Percentiles rank a stretch among this genome's conserved stretches.
These are phyloP conservation scores for Arthroderma sp. DNA, from an alignment of 2,329 filamentous ascomycete genomes.

Conservation along the genomic window DNA sequence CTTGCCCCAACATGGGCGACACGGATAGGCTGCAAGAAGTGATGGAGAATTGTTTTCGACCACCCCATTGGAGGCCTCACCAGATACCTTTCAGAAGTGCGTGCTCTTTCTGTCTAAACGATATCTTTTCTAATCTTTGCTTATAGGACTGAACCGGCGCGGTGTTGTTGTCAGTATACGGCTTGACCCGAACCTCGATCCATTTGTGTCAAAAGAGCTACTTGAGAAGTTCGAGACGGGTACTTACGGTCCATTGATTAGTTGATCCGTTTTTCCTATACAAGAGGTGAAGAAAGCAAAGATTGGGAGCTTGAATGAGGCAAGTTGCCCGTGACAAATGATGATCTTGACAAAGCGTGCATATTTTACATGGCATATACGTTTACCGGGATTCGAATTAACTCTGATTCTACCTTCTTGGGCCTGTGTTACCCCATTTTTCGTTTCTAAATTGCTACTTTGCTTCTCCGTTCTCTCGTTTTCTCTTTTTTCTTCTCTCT, in stretches of 20 bases:
- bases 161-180: conserved; percentile 9
- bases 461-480: neutral
- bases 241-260: conserved; percentile 6
- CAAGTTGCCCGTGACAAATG: too few relatives aligned
- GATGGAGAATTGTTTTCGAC: conserved; percentile 9
- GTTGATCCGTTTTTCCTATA: too few relatives aligned
- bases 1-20: conserved; percentile 3
- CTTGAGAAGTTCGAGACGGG: conserved; percentile 5
- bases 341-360: too few relatives aligned
- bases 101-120: neutral
- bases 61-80: conserved; percentile 11
- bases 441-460: too few relatives aligned
- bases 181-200: conserved; percentile 2
- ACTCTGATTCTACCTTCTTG: too few relatives aligned
- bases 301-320: too few relatives aligned
- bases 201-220: neutral
- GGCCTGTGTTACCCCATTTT: too few relatives aligned
- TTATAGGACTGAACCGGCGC: conserved; percentile 5
- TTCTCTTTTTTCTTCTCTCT: neutral
- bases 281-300: too few relatives aligned
- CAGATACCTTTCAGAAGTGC: conserved; percentile 7
- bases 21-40: neutral
- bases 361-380: too few relatives aligned
- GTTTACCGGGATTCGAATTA: too few relatives aligned
- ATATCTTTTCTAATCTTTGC: neutral